phyloP scores from a whole-genome alignment of 192 early-diverging fungal genomes.

The Diversispora eburnea region DNA sequence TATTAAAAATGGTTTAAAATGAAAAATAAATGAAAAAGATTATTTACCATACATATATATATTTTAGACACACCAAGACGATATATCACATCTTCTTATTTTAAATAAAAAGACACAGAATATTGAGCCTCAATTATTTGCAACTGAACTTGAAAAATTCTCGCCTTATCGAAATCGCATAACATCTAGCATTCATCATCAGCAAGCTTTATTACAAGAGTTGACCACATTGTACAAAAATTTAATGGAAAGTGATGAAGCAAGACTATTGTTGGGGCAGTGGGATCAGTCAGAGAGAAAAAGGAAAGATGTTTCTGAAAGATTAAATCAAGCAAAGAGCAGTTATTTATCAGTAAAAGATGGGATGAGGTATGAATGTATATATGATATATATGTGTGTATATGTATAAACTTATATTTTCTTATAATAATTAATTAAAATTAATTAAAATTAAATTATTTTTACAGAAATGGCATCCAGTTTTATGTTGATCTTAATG shows the following conservation, averaged over 20 bases:
- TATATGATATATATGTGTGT: too few species aligned
- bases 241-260: slow-evolving; percentile 70
- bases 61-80: slow-evolving; percentile 71
- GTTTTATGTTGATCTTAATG: slow-evolving; percentile 64
- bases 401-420: neutral
- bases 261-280: slow-evolving; percentile 58
- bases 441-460: neutral
- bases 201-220: slow-evolving; percentile 70
- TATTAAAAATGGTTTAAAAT: neutral
- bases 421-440: neutral
- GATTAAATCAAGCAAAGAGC: slow-evolving; percentile 64
- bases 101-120: slow-evolving; percentile 72
- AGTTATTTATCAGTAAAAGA: slow-evolving; percentile 63
- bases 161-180: slow-evolving; percentile 75
- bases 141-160: slow-evolving; percentile 88
- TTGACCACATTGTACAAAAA: slow-evolving; percentile 71
- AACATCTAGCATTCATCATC: slow-evolving; percentile 65
- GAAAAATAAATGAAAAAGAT: neutral
- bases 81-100: slow-evolving; percentile 78
- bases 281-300: slow-evolving; percentile 68
- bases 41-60: neutral
- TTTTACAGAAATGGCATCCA: slow-evolving; percentile 56
- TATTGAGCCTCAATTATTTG: slow-evolving; percentile 83
- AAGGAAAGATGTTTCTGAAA: slow-evolving; percentile 58
- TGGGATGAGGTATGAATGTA: slow-evolving; percentile 34